Conservation (phyloP, 2,329 filamentous ascomycete genomes). For the Sporothrix luriei region DNA sequence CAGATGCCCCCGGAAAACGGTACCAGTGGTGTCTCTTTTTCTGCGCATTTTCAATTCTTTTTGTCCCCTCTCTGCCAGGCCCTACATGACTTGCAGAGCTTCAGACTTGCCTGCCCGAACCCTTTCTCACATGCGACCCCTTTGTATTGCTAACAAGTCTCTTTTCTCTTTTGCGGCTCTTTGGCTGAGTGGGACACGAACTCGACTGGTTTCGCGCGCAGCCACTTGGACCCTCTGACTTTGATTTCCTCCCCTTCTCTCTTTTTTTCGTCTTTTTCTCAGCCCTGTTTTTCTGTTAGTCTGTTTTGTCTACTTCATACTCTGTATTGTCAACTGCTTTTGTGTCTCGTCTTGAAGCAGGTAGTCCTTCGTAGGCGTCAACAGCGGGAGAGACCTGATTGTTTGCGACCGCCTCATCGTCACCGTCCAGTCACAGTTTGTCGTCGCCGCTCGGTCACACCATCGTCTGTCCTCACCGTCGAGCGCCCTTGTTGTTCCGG, state of each 20-base stretch:
- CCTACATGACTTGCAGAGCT: neutral
- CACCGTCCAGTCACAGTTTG: neutral
- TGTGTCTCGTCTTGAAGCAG: neutral
- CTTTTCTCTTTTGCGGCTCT: neutral
- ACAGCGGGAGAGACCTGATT: neutral
- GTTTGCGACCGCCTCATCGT: neutral
- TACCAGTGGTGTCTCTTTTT: neutral
- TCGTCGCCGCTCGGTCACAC: neutral
- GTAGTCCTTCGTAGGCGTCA: slow-evolving; percentile 4
- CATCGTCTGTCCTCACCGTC: neutral
- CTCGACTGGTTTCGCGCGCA: neutral
- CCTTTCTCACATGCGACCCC: neutral
- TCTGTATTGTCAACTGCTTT: neutral
- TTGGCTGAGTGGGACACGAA: slow-evolving; percentile 29
- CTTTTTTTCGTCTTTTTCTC: neutral
- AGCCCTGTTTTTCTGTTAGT: neutral
- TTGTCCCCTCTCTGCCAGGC: neutral
- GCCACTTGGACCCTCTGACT: neutral
- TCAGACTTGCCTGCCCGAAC: neutral
- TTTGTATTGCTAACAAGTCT: neutral
- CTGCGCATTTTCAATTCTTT: neutral
- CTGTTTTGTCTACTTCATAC: neutral
- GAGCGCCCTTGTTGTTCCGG: neutral
- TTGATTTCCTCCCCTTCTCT: slow-evolving; percentile 1
- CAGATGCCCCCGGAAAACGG: neutral